Evolutionary conservation across 352 stramenopile genomes (phyloP), one percentile per base, ranked within the genome.

Genomic region (Lagenidium giganteum): DNA sequence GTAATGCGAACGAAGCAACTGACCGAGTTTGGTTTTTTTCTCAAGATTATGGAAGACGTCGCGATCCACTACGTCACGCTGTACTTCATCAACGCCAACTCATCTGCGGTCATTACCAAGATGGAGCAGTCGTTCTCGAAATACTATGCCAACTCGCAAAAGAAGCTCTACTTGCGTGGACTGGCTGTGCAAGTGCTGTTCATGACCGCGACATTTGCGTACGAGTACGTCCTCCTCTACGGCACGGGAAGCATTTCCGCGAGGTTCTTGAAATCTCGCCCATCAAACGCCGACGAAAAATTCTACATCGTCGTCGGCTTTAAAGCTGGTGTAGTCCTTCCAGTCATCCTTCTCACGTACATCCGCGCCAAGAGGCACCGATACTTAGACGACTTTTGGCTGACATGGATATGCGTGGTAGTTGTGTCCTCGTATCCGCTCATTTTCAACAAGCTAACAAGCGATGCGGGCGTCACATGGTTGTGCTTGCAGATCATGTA

Each of bases 401-500:
- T 87, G 49, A 88, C 79, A 24, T 91, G 76, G 72, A 52, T 84
- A 12, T 87, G 70, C 35, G 70, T 83, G 31, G 51, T 44, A 26
- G 58, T 77, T 3, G 71, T 87, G 8, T 70, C 75, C 0, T 61
- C 57, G 36, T 91, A 91, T 34, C 76, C 76, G 29, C 57, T 91
- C 17, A 62, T 77, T 32, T 91, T 87, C 69, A 91, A 91, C 67
- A 88, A 87, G 31, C 57, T 87, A 35, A 91, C 78, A 2, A 78
- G 83, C 45, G 75, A 88, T 55, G 85, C 87, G 22, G 79, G 79
- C 36, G 75, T 91, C 13, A 87, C 79, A 12, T 87, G 79, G 73
- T 66, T 88, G 21, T 91, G 75, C 25, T 54, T 93, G 20, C 63
- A 88, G 20, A 86, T 93, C 52, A 88, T 90, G 78, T 88, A 87